Percentiles rank a stretch among this genome's conserved stretches.
phyloP scores from a whole-genome alignment of 352 stramenopile genomes.

The Phytophthora meadii region DNA sequence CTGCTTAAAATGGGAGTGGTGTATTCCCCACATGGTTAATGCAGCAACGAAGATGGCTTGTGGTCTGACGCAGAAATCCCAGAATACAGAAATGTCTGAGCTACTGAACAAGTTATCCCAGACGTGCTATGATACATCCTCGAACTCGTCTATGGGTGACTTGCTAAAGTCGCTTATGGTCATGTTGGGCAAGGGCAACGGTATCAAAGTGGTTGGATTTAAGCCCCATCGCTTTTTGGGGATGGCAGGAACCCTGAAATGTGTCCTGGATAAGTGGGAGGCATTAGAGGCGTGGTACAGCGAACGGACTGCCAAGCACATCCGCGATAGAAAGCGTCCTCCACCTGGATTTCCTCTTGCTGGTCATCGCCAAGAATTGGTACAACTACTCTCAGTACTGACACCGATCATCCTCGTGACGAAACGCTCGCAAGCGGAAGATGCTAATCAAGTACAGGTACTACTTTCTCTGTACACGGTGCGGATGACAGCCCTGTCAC shows the following conservation, averaged over 20 bases:
- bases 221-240: constrained; percentile 12
- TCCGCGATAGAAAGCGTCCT: background rate
- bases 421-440: constrained; percentile 1
- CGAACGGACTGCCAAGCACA: background rate
- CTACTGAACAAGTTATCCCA: constrained; percentile 3
- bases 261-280: background rate
- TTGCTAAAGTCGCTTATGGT: background rate
- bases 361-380: background rate
- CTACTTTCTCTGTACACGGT: background rate
- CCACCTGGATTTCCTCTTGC: background rate
- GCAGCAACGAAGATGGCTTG: constrained; percentile 9
- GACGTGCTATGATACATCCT: background rate
- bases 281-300: background rate
- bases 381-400: background rate
- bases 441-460: background rate
- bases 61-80: background rate
- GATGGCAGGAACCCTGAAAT: background rate
- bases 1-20: constrained; percentile 7
- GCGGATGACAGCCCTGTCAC: constrained; percentile 1
- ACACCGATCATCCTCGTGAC: constrained; percentile 1
- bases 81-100: background rate
- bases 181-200: constrained; percentile 3
- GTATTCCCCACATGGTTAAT: constrained; percentile 5
- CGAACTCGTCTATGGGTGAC: constrained; percentile 4
- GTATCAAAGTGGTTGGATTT: constrained; percentile 1